Evolutionary conservation across 306 rosid genomes (phyloP).

Genomic region (Vigna mungo): DNA sequence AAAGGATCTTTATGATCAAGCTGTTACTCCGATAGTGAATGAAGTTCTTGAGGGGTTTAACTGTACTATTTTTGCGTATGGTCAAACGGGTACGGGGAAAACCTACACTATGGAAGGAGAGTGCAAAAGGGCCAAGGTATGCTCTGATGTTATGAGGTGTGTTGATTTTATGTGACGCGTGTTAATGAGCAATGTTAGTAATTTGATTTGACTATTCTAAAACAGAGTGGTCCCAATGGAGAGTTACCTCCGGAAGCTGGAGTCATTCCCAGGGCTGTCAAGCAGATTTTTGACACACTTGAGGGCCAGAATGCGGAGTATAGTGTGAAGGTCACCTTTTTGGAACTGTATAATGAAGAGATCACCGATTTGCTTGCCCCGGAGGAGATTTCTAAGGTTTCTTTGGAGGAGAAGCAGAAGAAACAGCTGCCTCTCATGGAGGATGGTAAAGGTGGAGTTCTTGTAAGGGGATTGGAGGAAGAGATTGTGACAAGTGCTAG

Average conservation of each 20-base stretch:
- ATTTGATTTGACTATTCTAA: conserved; percentile 13
- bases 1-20: conserved; percentile 85
- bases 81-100: conserved; percentile 96
- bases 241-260: conserved; percentile 91
- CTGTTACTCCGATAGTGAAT: conserved; percentile 82
- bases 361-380: conserved; percentile 97
- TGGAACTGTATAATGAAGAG: conserved; percentile 92
- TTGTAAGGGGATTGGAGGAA: conserved; percentile 91
- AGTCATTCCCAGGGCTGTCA: conserved; percentile 92
- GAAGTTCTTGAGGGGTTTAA: conserved; percentile 93
- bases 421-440: conserved; percentile 96
- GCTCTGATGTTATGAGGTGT: not conserved
- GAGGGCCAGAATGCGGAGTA: conserved; percentile 93
- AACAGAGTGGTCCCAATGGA: conserved; percentile 85
- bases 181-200: not conserved
- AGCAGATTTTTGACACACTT: conserved; percentile 93
- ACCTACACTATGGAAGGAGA: conserved; percentile 98
- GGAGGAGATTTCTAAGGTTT: conserved; percentile 73
- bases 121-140: conserved; percentile 88
- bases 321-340: conserved; percentile 91
- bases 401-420: conserved; percentile 84
- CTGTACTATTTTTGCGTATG: conserved; percentile 93
- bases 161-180: not conserved
- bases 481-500: conserved; percentile 91
- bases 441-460: conserved; percentile 98